Base-by-base conservation (phyloP, 164 flowering plant species). In the Chloranthus sessilifolius region DNA sequence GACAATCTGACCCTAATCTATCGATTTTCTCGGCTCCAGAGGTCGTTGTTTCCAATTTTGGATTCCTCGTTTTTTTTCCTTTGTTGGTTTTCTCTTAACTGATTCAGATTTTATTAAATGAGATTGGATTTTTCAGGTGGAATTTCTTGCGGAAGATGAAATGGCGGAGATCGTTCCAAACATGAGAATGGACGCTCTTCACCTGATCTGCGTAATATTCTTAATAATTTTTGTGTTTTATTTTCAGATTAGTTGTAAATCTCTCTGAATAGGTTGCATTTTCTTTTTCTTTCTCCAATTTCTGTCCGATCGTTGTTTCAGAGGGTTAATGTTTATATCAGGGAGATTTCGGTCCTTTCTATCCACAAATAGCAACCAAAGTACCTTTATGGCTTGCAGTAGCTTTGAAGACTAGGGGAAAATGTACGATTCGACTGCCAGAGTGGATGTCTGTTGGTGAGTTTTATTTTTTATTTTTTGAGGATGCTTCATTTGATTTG, bases 281-380 rank as follows among this genome's bases (percentile, higher is more conserved):
- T n/a, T n/a, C n/a, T n/a, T n/a, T 23, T 23, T n/a, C 28, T 43
- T 12, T 43, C 20, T 46, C 0, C 21, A 27, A 46, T 4, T 29
- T 15, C 22, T 25, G 29, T 27, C 16, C 11, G 34, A 46, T 15
- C 9, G 7, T 11, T 41, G 23, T 27, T 46, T 46, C 9, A 28
- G 29, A 27, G 17, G 27, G 15, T 6, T 29, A 27, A 29, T 46
- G 15, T 6, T 29, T 17, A 25, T 53, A 45, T 11, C 59, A 88
- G 97, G 95, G 97, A 1, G 88, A 78, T 69, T 88, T 71, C 56
- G 97, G 97, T n/a, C 91, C 91, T 0, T 85, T 88, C 38, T 61
- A 55, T 11, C 95, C 97, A 0, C 94, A 81, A 74, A 77, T 83
- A 34, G 67, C 79, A 1, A 65, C 78, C 19, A 64, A 72, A 58